Evolutionary conservation across 192 early-diverging fungal genomes (phyloP).

Genomic region (Mortierella hygrophila): DNA sequence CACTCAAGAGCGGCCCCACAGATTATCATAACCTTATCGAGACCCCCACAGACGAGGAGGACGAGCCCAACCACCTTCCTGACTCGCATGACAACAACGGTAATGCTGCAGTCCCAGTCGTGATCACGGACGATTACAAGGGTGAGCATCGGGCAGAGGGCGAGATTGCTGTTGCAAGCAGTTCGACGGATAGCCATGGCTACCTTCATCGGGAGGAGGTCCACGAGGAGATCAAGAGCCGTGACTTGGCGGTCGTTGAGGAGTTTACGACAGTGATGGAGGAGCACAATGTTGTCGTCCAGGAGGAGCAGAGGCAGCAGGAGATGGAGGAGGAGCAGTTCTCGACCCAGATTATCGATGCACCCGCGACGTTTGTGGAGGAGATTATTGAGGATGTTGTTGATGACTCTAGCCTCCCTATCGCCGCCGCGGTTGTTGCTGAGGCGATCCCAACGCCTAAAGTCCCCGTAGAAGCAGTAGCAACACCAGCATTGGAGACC

Average conservation of each 20-base stretch:
- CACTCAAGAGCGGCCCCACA: slow-evolving; percentile 16
- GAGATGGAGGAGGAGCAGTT: background rate
- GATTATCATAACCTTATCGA: slow-evolving; percentile 37
- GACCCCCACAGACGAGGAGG: slow-evolving; percentile 42
- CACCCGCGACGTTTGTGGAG: background rate
- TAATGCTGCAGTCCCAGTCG: background rate
- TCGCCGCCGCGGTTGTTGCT: background rate
- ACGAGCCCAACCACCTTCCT: slow-evolving; percentile 15
- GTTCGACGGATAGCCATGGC: slow-evolving; percentile 15
- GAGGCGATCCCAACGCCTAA: background rate
- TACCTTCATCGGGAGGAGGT: background rate
- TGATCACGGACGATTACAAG: slow-evolving; percentile 29
- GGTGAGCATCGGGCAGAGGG: background rate
- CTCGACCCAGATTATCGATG: background rate
- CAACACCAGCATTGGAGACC: background rate
- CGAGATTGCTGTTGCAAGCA: slow-evolving; percentile 11
- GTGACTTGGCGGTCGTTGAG: background rate
- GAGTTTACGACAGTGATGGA: slow-evolving; percentile 15
- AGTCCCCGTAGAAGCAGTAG: background rate
- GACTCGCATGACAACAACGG: background rate
- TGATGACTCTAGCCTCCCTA: background rate
- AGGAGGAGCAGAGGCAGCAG: background rate
- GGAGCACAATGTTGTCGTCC: slow-evolving; percentile 11
- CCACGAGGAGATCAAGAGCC: slow-evolving; percentile 1
- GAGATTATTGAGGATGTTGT: background rate